Percentiles rank a stretch among this genome's conserved stretches.
Evolutionary conservation across 306 rosid genomes (phyloP).

Genomic region (Vicia sativa): DNA sequence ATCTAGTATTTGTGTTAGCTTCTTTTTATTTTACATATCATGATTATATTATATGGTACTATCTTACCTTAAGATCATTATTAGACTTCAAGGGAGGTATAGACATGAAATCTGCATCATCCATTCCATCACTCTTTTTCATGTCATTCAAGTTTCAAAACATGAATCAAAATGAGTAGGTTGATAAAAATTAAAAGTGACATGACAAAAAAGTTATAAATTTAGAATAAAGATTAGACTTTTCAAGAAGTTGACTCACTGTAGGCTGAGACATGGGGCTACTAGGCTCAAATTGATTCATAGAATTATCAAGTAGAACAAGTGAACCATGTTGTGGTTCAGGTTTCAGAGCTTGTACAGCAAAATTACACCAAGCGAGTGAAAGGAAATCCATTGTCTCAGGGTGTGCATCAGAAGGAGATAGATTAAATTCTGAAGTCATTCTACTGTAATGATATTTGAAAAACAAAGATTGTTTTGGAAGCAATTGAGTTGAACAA

Average conservation of each 20-base stretch:
- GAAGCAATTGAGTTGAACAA: constrained; percentile 26
- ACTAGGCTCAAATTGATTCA: constrained; percentile 51
- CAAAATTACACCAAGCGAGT: constrained; percentile 84
- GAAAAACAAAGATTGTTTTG: constrained; percentile 12
- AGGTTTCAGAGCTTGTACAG: constrained; percentile 79
- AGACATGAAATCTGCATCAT: constrained; percentile 58
- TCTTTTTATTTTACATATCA: background rate
- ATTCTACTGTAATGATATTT: constrained; percentile 28
- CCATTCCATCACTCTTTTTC: constrained; percentile 61
- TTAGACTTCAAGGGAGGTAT: constrained; percentile 81
- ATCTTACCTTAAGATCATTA: constrained; percentile 77
- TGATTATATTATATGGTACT: background rate
- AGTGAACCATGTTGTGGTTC: constrained; percentile 60
- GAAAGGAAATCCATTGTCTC: constrained; percentile 91
- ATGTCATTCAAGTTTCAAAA: constrained; percentile 41
- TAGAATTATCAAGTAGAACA: constrained; percentile 51
- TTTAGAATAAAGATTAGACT: background rate
- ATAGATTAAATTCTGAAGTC: constrained; percentile 55
- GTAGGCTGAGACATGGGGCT: constrained; percentile 43
- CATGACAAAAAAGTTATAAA: background rate
- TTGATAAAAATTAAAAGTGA: constrained; percentile 16
- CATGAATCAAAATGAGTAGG: background rate
- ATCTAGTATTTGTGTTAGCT: background rate
- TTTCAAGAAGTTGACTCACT: constrained; percentile 44
- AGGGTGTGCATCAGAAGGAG: constrained; percentile 82